These are phyloP conservation scores for Lolium multiflorum DNA, from an alignment of 176 grass and related monocot genomes.

Conservation along the genomic window DNA sequence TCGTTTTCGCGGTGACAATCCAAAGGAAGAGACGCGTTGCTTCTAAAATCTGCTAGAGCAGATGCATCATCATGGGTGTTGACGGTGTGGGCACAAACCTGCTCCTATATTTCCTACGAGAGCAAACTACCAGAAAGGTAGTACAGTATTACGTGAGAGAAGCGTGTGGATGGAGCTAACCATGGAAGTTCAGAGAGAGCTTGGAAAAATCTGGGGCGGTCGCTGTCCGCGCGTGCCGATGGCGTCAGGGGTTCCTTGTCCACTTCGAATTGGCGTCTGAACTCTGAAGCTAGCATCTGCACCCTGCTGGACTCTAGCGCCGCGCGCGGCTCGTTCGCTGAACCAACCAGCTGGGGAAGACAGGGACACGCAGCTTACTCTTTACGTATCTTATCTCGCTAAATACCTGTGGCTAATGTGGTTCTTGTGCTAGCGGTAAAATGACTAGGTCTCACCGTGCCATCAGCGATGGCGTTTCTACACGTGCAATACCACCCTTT, in stretches of 20 bases:
- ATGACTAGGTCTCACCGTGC: neutral
- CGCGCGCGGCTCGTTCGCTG: neutral
- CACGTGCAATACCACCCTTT: neutral
- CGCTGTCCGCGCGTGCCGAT: conserved; percentile 51
- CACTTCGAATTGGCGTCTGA: neutral
- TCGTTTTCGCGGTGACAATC: neutral
- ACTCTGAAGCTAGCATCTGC: neutral
- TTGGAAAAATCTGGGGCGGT: neutral
- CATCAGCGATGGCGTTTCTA: neutral
- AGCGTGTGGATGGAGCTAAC: neutral
- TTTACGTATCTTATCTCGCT: neutral
- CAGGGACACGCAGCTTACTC: neutral
- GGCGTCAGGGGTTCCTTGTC: neutral
- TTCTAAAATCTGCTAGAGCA: neutral
- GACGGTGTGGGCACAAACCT: neutral
- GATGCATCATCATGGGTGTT: neutral
- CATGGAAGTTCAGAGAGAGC: neutral
- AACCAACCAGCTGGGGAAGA: conserved; percentile 12
- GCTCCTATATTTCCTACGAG: neutral
- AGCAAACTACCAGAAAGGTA: no score
- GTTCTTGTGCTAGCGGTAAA: neutral
- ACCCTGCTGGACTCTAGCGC: neutral
- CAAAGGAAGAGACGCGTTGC: neutral
- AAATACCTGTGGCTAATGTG: neutral
- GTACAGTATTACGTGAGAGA: neutral